Conservation (phyloP, 176 grass and related monocot genomes). For the Olyra latifolia region DNA sequence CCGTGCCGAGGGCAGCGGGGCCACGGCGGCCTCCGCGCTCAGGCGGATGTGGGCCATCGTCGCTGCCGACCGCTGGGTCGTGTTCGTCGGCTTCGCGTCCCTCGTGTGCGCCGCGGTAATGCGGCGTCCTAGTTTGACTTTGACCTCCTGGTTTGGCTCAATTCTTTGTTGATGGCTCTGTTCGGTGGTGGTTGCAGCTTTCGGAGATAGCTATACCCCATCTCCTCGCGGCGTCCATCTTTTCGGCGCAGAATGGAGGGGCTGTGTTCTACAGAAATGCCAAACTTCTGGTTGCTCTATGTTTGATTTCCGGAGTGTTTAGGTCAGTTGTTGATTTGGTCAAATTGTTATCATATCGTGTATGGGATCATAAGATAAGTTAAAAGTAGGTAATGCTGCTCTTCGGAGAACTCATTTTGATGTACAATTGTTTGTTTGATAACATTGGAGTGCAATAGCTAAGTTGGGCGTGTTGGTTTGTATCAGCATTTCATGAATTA, state of each 20-base stretch:
- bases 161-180: conserved; percentile 26
- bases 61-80: conserved; percentile 60
- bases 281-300: conserved; percentile 74
- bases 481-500: not conserved
- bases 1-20: conserved; percentile 50
- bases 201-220: conserved; percentile 93
- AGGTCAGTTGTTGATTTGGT: conserved; percentile 58
- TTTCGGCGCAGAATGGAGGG: conserved; percentile 82
- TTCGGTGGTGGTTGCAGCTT: conserved; percentile 54
- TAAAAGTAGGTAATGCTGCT: not conserved
- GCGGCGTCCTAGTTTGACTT: not conserved
- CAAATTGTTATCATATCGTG: not conserved
- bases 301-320: conserved; percentile 84
- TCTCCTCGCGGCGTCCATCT: conserved; percentile 90
- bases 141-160: conserved; percentile 1
- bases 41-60: conserved; percentile 85
- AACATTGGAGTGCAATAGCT: not conserved
- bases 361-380: not conserved
- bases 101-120: conserved; percentile 82
- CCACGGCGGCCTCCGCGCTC: conserved; percentile 65
- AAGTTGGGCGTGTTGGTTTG: not conserved
- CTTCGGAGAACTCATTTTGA: not conserved
- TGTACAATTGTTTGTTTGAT: not conserved
- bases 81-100: conserved; percentile 73
- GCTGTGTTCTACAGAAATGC: conserved; percentile 77